A percentile compares a stretch with the other conserved stretches of the same genome.
phyloP scores from a whole-genome alignment of 2,329 filamentous ascomycete genomes.

The Cryphonectria carpinicola region DNA sequence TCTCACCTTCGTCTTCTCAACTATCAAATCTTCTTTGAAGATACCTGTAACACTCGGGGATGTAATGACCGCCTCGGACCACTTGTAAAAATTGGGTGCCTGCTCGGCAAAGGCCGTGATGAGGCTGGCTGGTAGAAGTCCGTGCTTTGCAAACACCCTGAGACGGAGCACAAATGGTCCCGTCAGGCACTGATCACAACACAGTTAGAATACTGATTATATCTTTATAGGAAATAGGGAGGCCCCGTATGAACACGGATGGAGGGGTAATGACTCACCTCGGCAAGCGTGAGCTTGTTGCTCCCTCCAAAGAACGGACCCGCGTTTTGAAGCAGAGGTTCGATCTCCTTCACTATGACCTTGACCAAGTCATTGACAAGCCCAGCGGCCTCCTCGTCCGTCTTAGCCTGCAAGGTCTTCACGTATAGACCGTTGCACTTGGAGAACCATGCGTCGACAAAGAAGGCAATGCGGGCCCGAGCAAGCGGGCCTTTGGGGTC shows the following conservation, averaged over 20 bases:
- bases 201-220: background rate
- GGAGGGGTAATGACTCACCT: slow-evolving; percentile 54
- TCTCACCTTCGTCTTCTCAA: slow-evolving; percentile 47
- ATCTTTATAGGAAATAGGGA: background rate
- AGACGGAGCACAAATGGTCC: slow-evolving; percentile 33
- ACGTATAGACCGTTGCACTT: slow-evolving; percentile 59
- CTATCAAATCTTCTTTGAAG: slow-evolving; percentile 57
- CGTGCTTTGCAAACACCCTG: slow-evolving; percentile 47
- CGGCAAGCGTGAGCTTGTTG: slow-evolving; percentile 69
- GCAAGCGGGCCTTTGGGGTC: slow-evolving; percentile 59
- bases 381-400: slow-evolving; percentile 53
- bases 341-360: slow-evolving; percentile 69
- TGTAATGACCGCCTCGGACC: slow-evolving; percentile 62
- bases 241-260: background rate
- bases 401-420: slow-evolving; percentile 51
- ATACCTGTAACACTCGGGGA: slow-evolving; percentile 70
- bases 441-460: slow-evolving; percentile 69
- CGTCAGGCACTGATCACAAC: slow-evolving; percentile 31
- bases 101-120: slow-evolving; percentile 51
- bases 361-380: slow-evolving; percentile 56
- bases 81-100: slow-evolving; percentile 70
- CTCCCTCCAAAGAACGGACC: slow-evolving; percentile 68
- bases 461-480: slow-evolving; percentile 71
- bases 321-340: slow-evolving; percentile 65
- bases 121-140: slow-evolving; percentile 55